Base-by-base conservation (phyloP, 2,329 filamentous ascomycete species). In the Amauroascus niger region DNA sequence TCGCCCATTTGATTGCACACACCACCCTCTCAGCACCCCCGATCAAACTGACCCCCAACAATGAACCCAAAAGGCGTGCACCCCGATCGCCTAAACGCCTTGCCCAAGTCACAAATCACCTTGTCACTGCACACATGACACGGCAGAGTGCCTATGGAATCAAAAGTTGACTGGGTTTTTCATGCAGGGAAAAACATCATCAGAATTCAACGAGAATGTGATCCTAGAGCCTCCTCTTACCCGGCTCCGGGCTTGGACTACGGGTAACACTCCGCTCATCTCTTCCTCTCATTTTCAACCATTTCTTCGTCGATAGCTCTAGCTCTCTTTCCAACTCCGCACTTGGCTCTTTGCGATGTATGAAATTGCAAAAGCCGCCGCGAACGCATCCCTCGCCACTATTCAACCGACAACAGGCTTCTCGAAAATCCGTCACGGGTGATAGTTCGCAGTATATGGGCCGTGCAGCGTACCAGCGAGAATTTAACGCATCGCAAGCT, bases 321-420 rank as follows among this genome's bases (percentile, higher is more conserved):
- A 98, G 71, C 62, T 98, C 93, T 59, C 85, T 76, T 58, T 98
- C 93, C 63, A 98, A 76, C 74, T 97, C 91, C 9, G 88, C 77
- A 62, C 80, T 82, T 3, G 93, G 93, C 68, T 97, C 93, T 77
- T 98, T 98, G 66, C 93, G 82, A 70, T 98, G 93, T 61, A 98
- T 98, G 71, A 98, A 98, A 72, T 98, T 98, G 79, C 93, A 98
- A 76, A 97, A 97, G 30, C 93, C 93, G 58, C 90, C 93, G 60
- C 93, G 80, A 41, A 95, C 89, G 72, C 93, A 98, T 43, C 93
- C 93, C 71, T 97, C 93, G 58, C 93, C 93, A 37, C 81, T 87
- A 67, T 98, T 98, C 24, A 97, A 78, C 52, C 93, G 81, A 73
- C 93, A 98, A 71, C 93, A 98, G 16, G 93, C 93, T 76, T 98